Evolutionary conservation across 2,329 filamentous ascomycete species (phyloP).

Genomic region (Gaeumannomyces sp.): DNA sequence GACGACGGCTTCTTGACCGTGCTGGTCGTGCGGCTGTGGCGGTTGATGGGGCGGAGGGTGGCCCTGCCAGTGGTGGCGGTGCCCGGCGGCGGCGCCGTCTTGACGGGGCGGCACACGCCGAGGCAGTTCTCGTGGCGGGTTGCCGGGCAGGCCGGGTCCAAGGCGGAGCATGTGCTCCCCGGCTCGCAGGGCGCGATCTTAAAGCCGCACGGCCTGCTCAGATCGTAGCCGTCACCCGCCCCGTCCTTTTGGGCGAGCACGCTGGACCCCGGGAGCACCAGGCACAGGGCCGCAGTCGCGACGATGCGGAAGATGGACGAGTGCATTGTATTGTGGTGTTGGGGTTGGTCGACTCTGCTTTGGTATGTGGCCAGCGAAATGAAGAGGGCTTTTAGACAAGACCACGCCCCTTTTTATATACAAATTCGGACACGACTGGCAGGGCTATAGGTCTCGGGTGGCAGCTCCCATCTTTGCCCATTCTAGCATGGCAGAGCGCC

Average conservation of each 20-base stretch:
- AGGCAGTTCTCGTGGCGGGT: conserved; percentile 18
- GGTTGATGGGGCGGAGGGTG: not conserved
- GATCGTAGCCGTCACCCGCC: not conserved
- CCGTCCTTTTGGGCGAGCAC: not conserved
- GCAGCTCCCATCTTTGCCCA: not conserved
- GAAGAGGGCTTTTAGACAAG: not conserved
- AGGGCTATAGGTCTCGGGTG: not conserved
- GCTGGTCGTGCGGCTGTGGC: not conserved
- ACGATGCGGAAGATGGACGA: not conserved
- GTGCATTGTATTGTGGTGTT: not conserved
- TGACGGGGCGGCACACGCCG: conserved; percentile 13
- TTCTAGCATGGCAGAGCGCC: not conserved
- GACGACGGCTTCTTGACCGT: not conserved
- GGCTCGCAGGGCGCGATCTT: conserved; percentile 18
- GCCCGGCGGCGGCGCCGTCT: conserved; percentile 8
- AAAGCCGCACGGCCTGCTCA: conserved; percentile 17
- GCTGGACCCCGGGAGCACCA: not conserved
- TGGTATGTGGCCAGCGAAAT: not conserved
- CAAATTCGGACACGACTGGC: too few relatives aligned
- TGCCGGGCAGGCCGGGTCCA: conserved; percentile 14
- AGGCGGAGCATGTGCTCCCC: conserved; percentile 14
- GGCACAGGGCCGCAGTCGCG: not conserved
- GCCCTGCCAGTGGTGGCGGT: not conserved
- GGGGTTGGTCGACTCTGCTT: not conserved
- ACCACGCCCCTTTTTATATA: not conserved